These are phyloP conservation scores for Collybia nuda DNA, from an alignment of 768 basidiomycete species.

Conservation along the genomic window DNA sequence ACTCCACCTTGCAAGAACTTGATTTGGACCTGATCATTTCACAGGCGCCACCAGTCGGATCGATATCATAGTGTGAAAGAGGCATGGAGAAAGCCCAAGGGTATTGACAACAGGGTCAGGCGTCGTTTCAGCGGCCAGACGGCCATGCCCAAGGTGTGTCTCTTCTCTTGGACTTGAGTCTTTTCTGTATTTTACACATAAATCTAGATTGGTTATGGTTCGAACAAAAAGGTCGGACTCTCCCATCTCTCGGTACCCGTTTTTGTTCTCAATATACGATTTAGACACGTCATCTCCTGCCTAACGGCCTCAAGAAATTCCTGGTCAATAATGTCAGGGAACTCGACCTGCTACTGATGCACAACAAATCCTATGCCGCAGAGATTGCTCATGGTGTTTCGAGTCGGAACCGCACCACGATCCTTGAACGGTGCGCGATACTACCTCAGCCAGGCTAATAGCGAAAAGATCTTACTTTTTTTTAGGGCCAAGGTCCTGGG, in stretches of 20 bases:
- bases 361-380: constrained; percentile 94
- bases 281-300: constrained; percentile 92
- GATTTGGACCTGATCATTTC: constrained; percentile 8
- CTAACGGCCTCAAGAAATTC: constrained; percentile 95
- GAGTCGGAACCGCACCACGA: constrained; percentile 89
- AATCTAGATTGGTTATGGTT: constrained; percentile 79
- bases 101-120: constrained; percentile 98
- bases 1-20: constrained; percentile 2
- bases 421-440: constrained; percentile 75
- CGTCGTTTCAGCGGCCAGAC: constrained; percentile 94
- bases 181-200: neutral
- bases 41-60: constrained; percentile 97
- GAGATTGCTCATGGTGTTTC: constrained; percentile 97
- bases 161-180: neutral
- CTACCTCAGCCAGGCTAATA: neutral
- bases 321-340: constrained; percentile 92
- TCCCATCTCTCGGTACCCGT: no score
- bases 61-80: constrained; percentile 97
- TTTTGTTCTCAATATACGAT: neutral
- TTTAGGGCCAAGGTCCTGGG: constrained; percentile 79
- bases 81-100: constrained; percentile 99
- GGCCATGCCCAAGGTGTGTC: constrained; percentile 89
- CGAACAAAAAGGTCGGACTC: constrained; percentile 72
- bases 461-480: constrained; percentile 1
- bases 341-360: constrained; percentile 94